Conservation (phyloP, 352 stramenopile genomes). For the Globisporangium spiculum region DNA sequence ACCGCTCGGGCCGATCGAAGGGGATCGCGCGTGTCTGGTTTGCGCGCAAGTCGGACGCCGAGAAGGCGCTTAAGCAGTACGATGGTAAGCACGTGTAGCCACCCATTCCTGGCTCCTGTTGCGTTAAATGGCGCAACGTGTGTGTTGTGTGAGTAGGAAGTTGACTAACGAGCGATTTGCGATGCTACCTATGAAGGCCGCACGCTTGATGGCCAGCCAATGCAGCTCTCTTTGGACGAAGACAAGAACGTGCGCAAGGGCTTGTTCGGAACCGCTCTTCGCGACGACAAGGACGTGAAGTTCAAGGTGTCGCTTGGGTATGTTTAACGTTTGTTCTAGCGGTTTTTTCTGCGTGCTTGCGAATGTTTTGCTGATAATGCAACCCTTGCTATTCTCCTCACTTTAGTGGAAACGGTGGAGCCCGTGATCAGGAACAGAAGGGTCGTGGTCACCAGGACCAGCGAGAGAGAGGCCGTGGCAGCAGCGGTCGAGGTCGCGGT, state of each 20-base stretch:
- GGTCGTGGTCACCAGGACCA: constrained; percentile 21
- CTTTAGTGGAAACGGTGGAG: constrained; percentile 18
- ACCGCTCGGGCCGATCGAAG: constrained; percentile 79
- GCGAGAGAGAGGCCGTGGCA: constrained; percentile 21
- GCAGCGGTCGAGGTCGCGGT: constrained; percentile 34
- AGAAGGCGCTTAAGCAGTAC: constrained; percentile 84
- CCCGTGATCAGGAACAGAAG: constrained; percentile 34
- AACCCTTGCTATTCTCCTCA: background rate
- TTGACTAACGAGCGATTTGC: too few relatives aligned
- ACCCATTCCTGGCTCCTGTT: too few relatives aligned
- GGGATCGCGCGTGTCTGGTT: constrained; percentile 81
- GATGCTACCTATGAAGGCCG: constrained; percentile 33
- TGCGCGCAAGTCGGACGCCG: constrained; percentile 52
- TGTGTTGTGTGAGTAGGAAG: too few relatives aligned
- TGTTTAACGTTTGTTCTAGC: constrained; percentile 10
- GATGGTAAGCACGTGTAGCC: constrained; percentile 38
- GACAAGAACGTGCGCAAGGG: constrained; percentile 76
- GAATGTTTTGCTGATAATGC: background rate
- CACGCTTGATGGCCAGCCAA: constrained; percentile 68
- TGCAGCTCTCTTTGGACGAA: constrained; percentile 69
- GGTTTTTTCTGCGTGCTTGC: background rate
- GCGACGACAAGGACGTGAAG: constrained; percentile 62
- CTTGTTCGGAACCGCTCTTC: constrained; percentile 74
- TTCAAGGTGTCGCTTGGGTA: constrained; percentile 84
- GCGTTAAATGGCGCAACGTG: too few relatives aligned